Conservation (phyloP, 768 basidiomycete species). For the Chlorophyllum brunneum region DNA sequence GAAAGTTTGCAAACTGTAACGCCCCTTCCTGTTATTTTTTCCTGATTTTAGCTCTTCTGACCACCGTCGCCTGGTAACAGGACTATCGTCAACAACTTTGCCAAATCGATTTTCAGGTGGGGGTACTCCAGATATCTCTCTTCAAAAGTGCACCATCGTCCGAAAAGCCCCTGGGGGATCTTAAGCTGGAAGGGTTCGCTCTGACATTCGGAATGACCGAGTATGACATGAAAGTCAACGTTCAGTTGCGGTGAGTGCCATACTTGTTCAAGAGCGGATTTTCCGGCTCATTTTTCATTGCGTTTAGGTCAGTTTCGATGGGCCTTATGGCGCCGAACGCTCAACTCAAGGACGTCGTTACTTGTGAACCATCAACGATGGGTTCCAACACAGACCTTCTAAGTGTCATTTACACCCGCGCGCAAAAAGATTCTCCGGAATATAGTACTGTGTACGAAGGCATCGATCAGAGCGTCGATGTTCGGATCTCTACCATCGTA, state of each 20-base stretch:
- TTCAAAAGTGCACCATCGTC: constrained; percentile 59
- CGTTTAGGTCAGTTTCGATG: constrained; percentile 67
- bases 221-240: constrained; percentile 82
- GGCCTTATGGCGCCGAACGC: constrained; percentile 57
- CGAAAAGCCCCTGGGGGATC: constrained; percentile 76
- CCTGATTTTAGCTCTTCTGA: not conserved
- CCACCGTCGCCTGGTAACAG: constrained; percentile 26
- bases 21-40: not conserved
- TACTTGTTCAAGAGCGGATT: not conserved
- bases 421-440: constrained; percentile 83
- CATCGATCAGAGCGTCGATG: constrained; percentile 84
- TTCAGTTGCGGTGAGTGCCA: constrained; percentile 63
- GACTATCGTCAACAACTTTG: constrained; percentile 59
- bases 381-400: constrained; percentile 63
- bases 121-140: constrained; percentile 73
- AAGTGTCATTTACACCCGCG: constrained; percentile 71
- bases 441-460: constrained; percentile 76
- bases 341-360: constrained; percentile 58
- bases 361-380: constrained; percentile 46
- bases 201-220: constrained; percentile 73
- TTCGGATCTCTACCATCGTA: constrained; percentile 86
- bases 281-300: constrained; percentile 11
- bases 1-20: constrained; percentile 56
- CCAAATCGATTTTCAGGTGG: constrained; percentile 85
- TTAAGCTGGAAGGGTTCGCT: constrained; percentile 75